Evolutionary conservation across 768 basidiomycete genomes (phyloP).

Genomic region (Lactifluus piperatus): DNA sequence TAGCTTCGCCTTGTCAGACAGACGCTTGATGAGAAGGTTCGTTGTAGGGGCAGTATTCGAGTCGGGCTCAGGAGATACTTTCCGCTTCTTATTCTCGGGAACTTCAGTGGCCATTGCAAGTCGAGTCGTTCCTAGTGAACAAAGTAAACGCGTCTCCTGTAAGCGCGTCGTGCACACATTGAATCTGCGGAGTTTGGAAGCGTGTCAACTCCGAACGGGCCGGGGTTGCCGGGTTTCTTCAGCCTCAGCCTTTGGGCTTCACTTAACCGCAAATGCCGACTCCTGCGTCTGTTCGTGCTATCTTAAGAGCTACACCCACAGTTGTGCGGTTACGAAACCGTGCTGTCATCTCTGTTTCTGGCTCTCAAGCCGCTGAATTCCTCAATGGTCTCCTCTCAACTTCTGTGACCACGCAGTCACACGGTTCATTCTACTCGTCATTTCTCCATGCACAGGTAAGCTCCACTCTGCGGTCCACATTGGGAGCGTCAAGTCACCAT

Average conservation of each 20-base stretch:
- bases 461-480: constrained; percentile 11
- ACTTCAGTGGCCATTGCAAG: constrained; percentile 4
- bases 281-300: constrained; percentile 32
- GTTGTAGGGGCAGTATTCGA: constrained; percentile 32
- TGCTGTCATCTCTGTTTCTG: constrained; percentile 65
- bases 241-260: neutral
- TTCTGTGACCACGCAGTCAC: constrained; percentile 35
- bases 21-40: constrained; percentile 73
- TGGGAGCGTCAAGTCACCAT: constrained; percentile 14
- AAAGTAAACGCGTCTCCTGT: neutral
- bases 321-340: constrained; percentile 57
- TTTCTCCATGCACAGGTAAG: constrained; percentile 75
- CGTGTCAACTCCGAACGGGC: constrained; percentile 15
- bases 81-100: constrained; percentile 46
- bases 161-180: neutral
- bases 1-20: constrained; percentile 70
- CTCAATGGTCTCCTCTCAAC: constrained; percentile 68
- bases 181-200: constrained; percentile 4
- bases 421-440: constrained; percentile 55
- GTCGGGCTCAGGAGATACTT: constrained; percentile 36
- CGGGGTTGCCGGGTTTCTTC: neutral
- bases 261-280: constrained; percentile 26
- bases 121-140: neutral
- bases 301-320: constrained; percentile 35
- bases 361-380: constrained; percentile 73